phyloP scores from a whole-genome alignment of 441 rosid species.

The Bocquillonia castaneifolia region DNA sequence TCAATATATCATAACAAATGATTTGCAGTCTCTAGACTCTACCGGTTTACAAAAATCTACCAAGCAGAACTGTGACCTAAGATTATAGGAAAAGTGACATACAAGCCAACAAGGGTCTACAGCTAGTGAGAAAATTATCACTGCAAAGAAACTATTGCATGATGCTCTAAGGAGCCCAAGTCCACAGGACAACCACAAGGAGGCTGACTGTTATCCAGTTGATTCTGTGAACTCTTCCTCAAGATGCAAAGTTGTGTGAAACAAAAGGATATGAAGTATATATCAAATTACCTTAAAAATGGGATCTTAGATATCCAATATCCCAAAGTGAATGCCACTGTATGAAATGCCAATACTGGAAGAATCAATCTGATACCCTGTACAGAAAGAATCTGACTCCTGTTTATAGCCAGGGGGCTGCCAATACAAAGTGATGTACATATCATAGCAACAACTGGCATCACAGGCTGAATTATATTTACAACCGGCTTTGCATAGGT shows the following conservation, averaged over 20 bases:
- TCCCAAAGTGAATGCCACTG: constrained; percentile 62
- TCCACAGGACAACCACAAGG: constrained; percentile 7
- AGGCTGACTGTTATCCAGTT: neutral
- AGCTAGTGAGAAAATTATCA: neutral
- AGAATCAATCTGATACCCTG: constrained; percentile 65
- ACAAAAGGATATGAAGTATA: neutral
- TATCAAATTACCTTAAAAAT: constrained; percentile 48
- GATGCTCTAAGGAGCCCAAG: constrained; percentile 8
- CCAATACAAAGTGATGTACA: constrained; percentile 87
- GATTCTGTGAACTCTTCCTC: neutral
- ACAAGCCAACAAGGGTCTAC: neutral
- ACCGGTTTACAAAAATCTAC: neutral
- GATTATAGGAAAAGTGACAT: neutral
- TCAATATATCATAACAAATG: neutral
- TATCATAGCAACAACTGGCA: constrained; percentile 90
- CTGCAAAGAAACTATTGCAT: neutral
- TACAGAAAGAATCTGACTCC: constrained; percentile 61
- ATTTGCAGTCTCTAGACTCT: neutral
- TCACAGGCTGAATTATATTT: constrained; percentile 55
- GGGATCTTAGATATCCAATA: constrained; percentile 84
- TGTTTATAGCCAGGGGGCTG: constrained; percentile 82
- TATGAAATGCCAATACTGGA: constrained; percentile 78
- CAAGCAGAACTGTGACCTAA: neutral
- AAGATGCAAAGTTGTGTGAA: neutral
- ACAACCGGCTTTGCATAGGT: constrained; percentile 86